Evolutionary conservation across 331 rosid genomes (phyloP).

Genomic region (Dryas integrifolia): DNA sequence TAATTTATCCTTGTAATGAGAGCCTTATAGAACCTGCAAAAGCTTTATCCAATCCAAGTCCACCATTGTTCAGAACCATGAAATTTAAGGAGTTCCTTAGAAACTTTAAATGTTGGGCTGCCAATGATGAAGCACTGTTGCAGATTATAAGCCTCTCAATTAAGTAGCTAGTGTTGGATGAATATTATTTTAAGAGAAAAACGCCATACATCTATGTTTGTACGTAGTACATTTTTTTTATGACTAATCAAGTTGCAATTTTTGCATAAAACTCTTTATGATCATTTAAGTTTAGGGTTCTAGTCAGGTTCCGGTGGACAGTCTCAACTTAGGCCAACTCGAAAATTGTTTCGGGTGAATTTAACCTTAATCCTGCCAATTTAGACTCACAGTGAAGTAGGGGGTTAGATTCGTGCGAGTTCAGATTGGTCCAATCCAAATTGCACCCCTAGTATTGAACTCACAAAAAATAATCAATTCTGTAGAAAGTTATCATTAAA

Average conservation of each 20-base stretch:
- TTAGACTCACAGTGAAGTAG: no score
- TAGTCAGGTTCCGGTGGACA: no score
- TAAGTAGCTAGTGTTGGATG: not conserved
- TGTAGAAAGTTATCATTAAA: not conserved
- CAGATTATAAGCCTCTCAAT: not conserved
- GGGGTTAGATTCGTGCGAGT: no score
- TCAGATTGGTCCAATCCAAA: no score
- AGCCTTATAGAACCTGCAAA: constrained; percentile 47
- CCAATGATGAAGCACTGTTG: constrained; percentile 2
- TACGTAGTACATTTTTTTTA: no score
- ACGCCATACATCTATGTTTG: not conserved
- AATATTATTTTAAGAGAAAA: not conserved
- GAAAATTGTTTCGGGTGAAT: no score
- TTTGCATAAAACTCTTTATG: no score
- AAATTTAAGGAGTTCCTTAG: constrained; percentile 8
- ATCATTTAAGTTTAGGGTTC: no score
- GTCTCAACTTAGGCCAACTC: no score
- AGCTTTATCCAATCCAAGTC: constrained; percentile 17
- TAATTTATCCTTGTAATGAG: constrained; percentile 51
- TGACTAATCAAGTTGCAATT: not conserved
- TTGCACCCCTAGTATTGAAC: no score
- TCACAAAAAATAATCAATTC: not conserved
- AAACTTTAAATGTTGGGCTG: constrained; percentile 4
- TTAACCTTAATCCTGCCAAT: no score
- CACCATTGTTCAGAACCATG: constrained; percentile 6